Evolutionary conservation across 2,329 filamentous ascomycete species (phyloP).

Genomic region (Paraconiothyrium brasiliense): DNA sequence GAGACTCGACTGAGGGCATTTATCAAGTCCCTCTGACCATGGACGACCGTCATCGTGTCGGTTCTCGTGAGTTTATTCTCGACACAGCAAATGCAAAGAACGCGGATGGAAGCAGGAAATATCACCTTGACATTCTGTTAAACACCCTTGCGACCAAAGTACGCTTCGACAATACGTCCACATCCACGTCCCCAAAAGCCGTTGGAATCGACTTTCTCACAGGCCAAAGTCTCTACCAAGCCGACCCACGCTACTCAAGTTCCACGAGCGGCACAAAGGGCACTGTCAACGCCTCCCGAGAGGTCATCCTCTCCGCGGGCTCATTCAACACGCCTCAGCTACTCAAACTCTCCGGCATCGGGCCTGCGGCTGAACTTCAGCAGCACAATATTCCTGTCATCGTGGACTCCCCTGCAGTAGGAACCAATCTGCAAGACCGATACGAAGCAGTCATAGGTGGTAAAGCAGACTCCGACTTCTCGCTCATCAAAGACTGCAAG

Average conservation of each 20-base stretch:
- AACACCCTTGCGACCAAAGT: slow-evolving; percentile 74
- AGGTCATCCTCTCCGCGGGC: slow-evolving; percentile 52
- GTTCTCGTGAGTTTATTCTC: slow-evolving; percentile 64
- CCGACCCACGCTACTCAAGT: slow-evolving; percentile 42
- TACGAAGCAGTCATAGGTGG: slow-evolving; percentile 51
- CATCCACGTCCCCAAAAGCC: slow-evolving; percentile 59
- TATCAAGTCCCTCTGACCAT: slow-evolving; percentile 68
- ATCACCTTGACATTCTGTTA: slow-evolving; percentile 64
- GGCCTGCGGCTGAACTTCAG: slow-evolving; percentile 62
- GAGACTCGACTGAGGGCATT: slow-evolving; percentile 60
- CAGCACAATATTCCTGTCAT: slow-evolving; percentile 64
- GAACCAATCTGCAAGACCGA: slow-evolving; percentile 71
- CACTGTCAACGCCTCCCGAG: slow-evolving; percentile 32
- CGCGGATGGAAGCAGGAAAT: slow-evolving; percentile 60
- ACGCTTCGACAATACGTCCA: slow-evolving; percentile 67
- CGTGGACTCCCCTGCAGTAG: slow-evolving; percentile 68
- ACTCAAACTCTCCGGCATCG: slow-evolving; percentile 71
- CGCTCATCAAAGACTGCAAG: slow-evolving; percentile 51
- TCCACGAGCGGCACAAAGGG: slow-evolving; percentile 36
- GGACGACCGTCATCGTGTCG: slow-evolving; percentile 58
- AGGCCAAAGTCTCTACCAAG: slow-evolving; percentile 51
- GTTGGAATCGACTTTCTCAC: slow-evolving; percentile 53
- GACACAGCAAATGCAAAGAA: slow-evolving; percentile 58
- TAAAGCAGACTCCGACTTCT: slow-evolving; percentile 37
- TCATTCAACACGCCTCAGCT: slow-evolving; percentile 71